Conservation (phyloP, 805 yeast genomes). For the Saturnispora serradocipensis region DNA sequence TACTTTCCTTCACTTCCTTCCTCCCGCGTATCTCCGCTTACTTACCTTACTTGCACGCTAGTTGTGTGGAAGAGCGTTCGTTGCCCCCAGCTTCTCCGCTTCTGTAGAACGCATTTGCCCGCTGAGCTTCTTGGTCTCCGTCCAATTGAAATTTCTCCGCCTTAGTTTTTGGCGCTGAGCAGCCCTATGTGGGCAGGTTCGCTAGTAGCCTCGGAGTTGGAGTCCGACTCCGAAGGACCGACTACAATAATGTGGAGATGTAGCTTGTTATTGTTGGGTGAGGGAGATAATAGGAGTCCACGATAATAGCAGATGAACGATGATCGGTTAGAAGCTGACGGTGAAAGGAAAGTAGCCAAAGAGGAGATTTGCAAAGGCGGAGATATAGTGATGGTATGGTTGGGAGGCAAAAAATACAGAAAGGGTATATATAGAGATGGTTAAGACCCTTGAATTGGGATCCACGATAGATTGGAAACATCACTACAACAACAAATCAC, state of each 20-base stretch:
- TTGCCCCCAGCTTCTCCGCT: neutral
- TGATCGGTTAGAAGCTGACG: neutral
- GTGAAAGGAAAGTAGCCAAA: neutral
- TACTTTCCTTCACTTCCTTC: no score
- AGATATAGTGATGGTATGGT: neutral
- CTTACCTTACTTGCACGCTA: no score
- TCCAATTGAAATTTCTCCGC: neutral
- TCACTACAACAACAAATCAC: neutral
- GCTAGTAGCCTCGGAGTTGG: conserved; percentile 1
- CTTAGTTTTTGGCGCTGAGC: neutral
- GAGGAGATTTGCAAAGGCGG: neutral
- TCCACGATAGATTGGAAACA: no score
- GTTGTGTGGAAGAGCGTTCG: neutral
- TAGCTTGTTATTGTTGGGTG: neutral
- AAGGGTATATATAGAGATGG: neutral
- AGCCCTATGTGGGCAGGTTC: neutral
- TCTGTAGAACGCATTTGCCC: neutral
- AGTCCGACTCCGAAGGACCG: conserved; percentile 1
- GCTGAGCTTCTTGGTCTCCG: neutral
- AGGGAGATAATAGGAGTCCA: neutral
- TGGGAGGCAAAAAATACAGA: neutral
- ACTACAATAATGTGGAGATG: neutral
- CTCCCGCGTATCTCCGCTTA: no score
- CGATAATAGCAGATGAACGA: neutral
- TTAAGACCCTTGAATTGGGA: neutral